Base-by-base conservation (phyloP, 352 stramenopile genomes). In the Pythium brassicae region DNA sequence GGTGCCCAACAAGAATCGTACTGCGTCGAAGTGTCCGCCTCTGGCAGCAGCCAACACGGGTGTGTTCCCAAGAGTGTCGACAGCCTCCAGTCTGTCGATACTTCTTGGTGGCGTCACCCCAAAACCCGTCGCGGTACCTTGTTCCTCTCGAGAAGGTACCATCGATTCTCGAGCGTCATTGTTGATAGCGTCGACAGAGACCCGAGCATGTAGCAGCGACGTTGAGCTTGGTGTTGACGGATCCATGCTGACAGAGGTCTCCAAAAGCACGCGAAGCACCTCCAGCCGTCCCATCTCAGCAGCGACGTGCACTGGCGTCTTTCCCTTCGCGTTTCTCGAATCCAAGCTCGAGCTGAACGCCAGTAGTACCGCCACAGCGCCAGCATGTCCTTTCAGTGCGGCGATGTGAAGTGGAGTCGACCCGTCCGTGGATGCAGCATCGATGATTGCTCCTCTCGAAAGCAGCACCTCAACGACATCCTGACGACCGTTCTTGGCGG, bases 341-440 rank as follows among this genome's bases (percentile, higher is more conserved):
- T 51, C 46, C 12, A 39, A 17, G 10, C 46, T 23, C 35, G 50
- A 37, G 5, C 29, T 19, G 25, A 12, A 7, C 35, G n/a, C 35
- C 34, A 55, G 17, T 8, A 54, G 15, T 3, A 22, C 8, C 15
- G 29, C 22, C 5, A 29, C 20, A 22, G 29, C 23, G 3, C 32
- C 49, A 12, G 14, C 12, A 11, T 47, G 37, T 14, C 34, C 50
- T 5, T 51, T 14, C 25, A 23, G 14, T 97, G 70, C 50, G 25
- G 50, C 50, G 9, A 39, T 20, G 50, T 48, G 25, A 7, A 37
- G 32, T 37, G 32, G 32, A 37, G 32, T 43, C 3, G 37, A 9
- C 17, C 37, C 37, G 37, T 43, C 17, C 37, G 37, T 20, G 37
- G 37, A 8, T n/a, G 37, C 37, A 43, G 37, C 17, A 43, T 22